Conservation (phyloP, 805 yeast genomes). For the Kuraishia cidri region DNA sequence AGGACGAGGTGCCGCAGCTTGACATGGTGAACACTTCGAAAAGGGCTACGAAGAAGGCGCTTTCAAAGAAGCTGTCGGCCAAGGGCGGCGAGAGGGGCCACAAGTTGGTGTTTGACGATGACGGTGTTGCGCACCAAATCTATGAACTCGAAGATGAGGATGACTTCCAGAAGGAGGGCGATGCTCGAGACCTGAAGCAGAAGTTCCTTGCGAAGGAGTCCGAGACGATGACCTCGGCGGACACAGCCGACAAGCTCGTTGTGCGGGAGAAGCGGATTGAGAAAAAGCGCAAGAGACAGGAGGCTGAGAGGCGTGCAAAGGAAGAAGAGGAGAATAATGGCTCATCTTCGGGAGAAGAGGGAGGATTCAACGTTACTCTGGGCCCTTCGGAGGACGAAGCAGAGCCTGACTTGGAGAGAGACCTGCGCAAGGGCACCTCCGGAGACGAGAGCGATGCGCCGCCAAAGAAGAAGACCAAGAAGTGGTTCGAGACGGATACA, state of each 20-base stretch:
- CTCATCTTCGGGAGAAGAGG: conserved; percentile 20
- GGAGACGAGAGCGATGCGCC: conserved; percentile 22
- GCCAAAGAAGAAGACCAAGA: conserved; percentile 26
- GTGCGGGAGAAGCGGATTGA: conserved; percentile 77
- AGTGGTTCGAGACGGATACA: conserved; percentile 37
- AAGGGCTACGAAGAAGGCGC: conserved; percentile 76
- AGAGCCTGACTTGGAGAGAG: conserved; percentile 31
- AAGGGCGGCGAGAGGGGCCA: conserved; percentile 59
- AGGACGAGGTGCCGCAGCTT: conserved; percentile 56
- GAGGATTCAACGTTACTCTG: conserved; percentile 14
- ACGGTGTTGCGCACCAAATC: conserved; percentile 84
- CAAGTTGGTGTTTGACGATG: conserved; percentile 86
- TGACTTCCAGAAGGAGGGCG: conserved; percentile 63
- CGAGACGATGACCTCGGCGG: conserved; percentile 61
- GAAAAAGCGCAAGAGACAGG: conserved; percentile 84
- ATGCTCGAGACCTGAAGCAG: conserved; percentile 57
- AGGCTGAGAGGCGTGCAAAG: conserved; percentile 49
- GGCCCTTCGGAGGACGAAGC: conserved; percentile 11
- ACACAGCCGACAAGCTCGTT: conserved; percentile 65
- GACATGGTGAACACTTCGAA: conserved; percentile 60
- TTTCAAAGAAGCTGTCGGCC: conserved; percentile 72
- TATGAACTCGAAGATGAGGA: conserved; percentile 89
- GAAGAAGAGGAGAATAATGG: conserved; percentile 28
- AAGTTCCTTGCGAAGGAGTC: conserved; percentile 61
- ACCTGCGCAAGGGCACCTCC: conserved; percentile 27